Evolutionary conservation across 129 eudicot genomes (phyloP), one percentile per base, ranked within the genome.

Genomic region (Scalesia atractyloides): DNA sequence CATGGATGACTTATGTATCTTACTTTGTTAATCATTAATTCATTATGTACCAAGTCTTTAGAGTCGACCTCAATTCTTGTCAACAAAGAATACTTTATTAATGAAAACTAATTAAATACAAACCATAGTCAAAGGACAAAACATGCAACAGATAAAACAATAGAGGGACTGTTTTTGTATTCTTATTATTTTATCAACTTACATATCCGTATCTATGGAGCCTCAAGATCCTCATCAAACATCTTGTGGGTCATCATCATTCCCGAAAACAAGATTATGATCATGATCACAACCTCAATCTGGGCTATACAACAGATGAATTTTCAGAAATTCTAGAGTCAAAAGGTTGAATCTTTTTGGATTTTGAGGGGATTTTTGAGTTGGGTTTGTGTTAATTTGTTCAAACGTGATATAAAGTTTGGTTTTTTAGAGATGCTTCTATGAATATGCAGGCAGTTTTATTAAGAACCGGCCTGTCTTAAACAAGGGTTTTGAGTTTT

Each of bases 161-260:
- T 62, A 7, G 9, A 63, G 24, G 73, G 76, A 62, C 72, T 77
- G 17, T 26, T 22, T 41, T 70, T 60, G 56, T 76, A 13, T 49
- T 48, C 10, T 7, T 5, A 22, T 20, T 44, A 50, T 22, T 24
- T 10, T 7, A 62, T 70, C 17, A 70, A 61, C 39, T 49, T 48
- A 33, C 75, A 18, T 76, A 22, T 20, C 51, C 72, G 44, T 37
- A 34, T 54, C 22, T 19, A 70, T 19, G 66, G 51, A 56, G 51
- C 56, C 57, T 73, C 76, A 60, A 43, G 17, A 50, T 73, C 39
- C 43, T 68, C 52, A 70, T 69, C 62, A 9, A 69, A 77, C 81
- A 77, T 60, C 61, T 77, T 63, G 70, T 70, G 76, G 64, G 75
- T 36, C 75, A 76, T 57, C 63, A 33, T 76, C 17, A 68, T 46